Conservation (phyloP, 2,329 filamentous ascomycete genomes). For the Leptographium galeiforme region DNA sequence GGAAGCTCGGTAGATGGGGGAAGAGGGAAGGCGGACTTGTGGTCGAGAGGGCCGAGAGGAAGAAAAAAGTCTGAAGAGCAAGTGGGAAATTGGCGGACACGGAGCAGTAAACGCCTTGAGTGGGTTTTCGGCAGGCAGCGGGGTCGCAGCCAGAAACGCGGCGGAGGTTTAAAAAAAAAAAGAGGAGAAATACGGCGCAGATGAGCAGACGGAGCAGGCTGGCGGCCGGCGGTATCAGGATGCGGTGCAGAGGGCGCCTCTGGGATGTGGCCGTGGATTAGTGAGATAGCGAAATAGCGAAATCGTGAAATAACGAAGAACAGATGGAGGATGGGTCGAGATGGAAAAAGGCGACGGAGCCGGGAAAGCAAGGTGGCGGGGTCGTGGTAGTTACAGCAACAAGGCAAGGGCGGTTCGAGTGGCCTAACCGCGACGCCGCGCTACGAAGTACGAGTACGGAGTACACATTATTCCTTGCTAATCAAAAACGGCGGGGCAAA, state of each 20-base stretch:
- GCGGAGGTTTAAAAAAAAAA: not conserved
- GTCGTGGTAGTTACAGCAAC: constrained; percentile 6
- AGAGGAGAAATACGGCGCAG: not conserved
- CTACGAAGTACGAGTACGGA: not conserved
- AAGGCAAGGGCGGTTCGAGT: not conserved
- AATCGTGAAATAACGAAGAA: not conserved
- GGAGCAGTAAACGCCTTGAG: not conserved
- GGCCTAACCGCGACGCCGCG: not conserved
- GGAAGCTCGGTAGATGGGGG: not conserved
- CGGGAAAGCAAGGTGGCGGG: constrained; percentile 9
- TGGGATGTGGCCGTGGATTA: not conserved
- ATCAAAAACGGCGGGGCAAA: not conserved
- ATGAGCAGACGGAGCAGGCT: not conserved
- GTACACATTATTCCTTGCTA: not conserved
- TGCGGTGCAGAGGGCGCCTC: not conserved
- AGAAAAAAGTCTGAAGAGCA: not conserved
- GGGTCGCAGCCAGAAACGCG: not conserved
- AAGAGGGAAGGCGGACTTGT: not conserved
- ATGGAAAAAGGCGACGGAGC: constrained; percentile 3
- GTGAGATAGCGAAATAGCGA: not conserved
- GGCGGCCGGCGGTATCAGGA: no score
- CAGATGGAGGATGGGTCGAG: constrained; percentile 1
- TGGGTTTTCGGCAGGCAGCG: constrained; percentile 1
- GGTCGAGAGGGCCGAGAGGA: not conserved
- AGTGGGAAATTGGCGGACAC: not conserved